Percentiles rank a stretch among this genome's conserved stretches.
Evolutionary conservation across 2,329 filamentous ascomycete species (phyloP).

Genomic region (Xylariales sp.): DNA sequence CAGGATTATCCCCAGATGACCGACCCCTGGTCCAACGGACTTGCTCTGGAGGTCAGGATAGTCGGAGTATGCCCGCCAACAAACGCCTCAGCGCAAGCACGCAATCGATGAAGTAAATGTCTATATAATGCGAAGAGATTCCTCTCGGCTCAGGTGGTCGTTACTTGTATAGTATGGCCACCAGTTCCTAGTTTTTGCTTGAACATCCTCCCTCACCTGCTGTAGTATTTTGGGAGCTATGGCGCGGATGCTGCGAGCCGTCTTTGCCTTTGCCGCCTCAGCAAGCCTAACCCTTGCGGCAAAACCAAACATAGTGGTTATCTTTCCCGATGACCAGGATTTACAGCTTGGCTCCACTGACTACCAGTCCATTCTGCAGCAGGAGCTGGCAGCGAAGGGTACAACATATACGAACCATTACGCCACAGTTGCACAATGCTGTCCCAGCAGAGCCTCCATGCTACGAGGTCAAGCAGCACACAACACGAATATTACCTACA

Average conservation of each 20-base stretch:
- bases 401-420: slow-evolving; percentile 21
- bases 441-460: slow-evolving; percentile 18
- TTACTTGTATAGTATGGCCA: no score
- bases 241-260: not conserved
- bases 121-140: no score
- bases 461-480: slow-evolving; percentile 20
- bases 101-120: no score
- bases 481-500: slow-evolving; percentile 21
- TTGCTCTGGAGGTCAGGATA: no score
- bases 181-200: not conserved
- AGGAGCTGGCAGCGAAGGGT: slow-evolving; percentile 17
- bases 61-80: no score
- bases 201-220: no score
- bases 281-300: slow-evolving; percentile 1
- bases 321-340: slow-evolving; percentile 23
- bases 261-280: not conserved
- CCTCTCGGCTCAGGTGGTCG: no score
- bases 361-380: slow-evolving; percentile 11
- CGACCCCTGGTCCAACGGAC: no score
- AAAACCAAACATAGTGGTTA: slow-evolving; percentile 17
- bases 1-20: no score
- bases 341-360: slow-evolving; percentile 12
- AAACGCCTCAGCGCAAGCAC: no score
- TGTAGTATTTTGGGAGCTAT: no score
- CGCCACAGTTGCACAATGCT: slow-evolving; percentile 22